Percentiles rank a stretch among this genome's conserved stretches.
Conservation (phyloP, 108 stramenopile species). For the Nitzschia sp. region DNA sequence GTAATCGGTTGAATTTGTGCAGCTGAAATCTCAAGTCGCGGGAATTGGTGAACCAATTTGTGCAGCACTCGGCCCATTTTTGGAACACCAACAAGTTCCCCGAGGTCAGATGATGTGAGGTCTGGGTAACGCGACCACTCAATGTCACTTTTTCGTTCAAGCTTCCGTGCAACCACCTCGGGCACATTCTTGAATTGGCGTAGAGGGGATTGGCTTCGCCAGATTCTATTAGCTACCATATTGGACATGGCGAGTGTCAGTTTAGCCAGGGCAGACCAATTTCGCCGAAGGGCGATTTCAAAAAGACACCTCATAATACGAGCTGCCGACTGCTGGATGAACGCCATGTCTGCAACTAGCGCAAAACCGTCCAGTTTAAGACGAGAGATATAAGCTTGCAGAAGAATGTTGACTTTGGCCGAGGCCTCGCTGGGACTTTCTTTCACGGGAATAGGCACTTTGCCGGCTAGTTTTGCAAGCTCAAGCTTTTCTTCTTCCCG, state of each 20-base stretch:
- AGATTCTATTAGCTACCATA: slow-evolving; percentile 94
- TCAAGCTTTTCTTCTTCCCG: slow-evolving; percentile 98
- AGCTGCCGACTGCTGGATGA: slow-evolving; percentile 97
- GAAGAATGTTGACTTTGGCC: slow-evolving; percentile 97
- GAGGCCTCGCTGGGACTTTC: slow-evolving; percentile 92
- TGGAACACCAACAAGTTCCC: slow-evolving; percentile 96
- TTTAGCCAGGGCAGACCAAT: slow-evolving; percentile 94
- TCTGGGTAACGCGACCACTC: slow-evolving; percentile 95
- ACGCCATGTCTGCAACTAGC: slow-evolving; percentile 97
- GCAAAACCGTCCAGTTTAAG: slow-evolving; percentile 99
- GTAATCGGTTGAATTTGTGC: slow-evolving; percentile 98
- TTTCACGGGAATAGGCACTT: slow-evolving; percentile 98
- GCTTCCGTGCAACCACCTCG: slow-evolving; percentile 89
- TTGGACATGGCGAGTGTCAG: slow-evolving; percentile 90
- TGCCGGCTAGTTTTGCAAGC: slow-evolving; percentile 89
- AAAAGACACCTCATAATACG: slow-evolving; percentile 97
- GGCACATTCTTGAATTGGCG: slow-evolving; percentile 95
- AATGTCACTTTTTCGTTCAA: slow-evolving; percentile 96
- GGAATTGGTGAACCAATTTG: slow-evolving; percentile 97
- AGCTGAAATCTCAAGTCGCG: slow-evolving; percentile 82
- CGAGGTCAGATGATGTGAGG: slow-evolving; percentile 94
- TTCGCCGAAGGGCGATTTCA: slow-evolving; percentile 93
- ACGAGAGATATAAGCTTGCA: slow-evolving; percentile 98
- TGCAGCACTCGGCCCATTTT: slow-evolving; percentile 97
- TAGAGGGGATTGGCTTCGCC: slow-evolving; percentile 96